These are phyloP conservation scores for Ustilago esculenta DNA, from an alignment of 1,284 basidiomycete species.

Conservation along the genomic window DNA sequence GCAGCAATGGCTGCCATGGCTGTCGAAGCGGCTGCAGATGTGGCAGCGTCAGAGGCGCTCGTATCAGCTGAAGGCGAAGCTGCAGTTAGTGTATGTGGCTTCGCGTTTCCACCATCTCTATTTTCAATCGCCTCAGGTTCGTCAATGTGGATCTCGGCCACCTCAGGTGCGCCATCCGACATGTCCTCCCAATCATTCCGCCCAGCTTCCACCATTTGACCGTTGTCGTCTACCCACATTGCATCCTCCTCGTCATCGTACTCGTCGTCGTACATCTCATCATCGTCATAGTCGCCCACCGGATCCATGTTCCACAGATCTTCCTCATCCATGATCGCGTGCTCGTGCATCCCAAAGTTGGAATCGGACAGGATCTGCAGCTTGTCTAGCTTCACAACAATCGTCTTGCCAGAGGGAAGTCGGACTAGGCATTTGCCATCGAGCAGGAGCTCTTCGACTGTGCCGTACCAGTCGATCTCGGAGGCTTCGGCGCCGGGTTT, in stretches of 20 bases:
- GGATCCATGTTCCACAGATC: constrained; percentile 27
- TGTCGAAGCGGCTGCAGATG: not conserved
- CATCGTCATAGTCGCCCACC: constrained; percentile 9
- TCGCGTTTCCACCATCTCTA: constrained; percentile 6
- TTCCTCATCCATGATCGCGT: constrained; percentile 22
- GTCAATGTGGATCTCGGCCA: constrained; percentile 34
- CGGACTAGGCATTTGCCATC: constrained; percentile 67
- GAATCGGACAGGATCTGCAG: constrained; percentile 47
- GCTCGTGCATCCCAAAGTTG: constrained; percentile 45
- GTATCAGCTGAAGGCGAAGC: too few species aligned
- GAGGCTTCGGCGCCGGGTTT: constrained; percentile 28
- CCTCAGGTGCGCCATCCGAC: constrained; percentile 30
- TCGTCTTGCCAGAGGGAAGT: constrained; percentile 62
- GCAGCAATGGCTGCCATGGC: constrained; percentile 17
- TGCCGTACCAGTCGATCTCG: constrained; percentile 69
- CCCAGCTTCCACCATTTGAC: constrained; percentile 47
- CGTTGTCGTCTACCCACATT: constrained; percentile 53
- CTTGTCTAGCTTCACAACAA: constrained; percentile 49
- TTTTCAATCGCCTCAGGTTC: constrained; percentile 8
- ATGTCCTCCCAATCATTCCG: constrained; percentile 59
- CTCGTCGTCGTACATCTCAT: constrained; percentile 32
- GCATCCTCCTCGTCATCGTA: constrained; percentile 20
- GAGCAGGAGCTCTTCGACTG: constrained; percentile 67
- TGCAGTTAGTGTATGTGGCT: not conserved
- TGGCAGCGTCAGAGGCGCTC: not conserved